Percentiles rank a stretch among this genome's conserved stretches.
Conservation (phyloP, 305 asterid genomes). For the Nicotiana rustica region DNA sequence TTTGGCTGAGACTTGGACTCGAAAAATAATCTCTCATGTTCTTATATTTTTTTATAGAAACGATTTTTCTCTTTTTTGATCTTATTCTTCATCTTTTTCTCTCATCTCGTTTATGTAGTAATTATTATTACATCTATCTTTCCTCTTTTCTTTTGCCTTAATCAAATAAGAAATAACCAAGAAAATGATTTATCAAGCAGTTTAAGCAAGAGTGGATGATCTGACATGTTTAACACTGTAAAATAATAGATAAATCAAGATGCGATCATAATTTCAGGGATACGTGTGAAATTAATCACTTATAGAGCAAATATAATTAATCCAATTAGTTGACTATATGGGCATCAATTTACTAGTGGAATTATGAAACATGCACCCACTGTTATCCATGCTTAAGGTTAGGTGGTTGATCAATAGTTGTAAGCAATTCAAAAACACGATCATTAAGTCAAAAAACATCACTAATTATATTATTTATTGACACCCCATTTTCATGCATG, state of each 20-base stretch:
- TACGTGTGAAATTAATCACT: not conserved
- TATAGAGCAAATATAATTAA: not conserved
- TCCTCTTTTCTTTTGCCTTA: too few relatives aligned
- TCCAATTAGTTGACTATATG: not conserved
- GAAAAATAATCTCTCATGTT: too few relatives aligned
- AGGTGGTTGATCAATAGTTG: slow-evolving; percentile 22
- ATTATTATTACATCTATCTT: too few relatives aligned
- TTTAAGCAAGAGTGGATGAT: too few relatives aligned
- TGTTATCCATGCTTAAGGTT: not conserved
- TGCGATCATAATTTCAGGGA: not conserved
- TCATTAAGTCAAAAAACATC: not conserved
- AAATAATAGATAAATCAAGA: not conserved
- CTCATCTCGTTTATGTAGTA: too few relatives aligned
- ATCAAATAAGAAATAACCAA: too few relatives aligned
- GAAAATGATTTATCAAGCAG: too few relatives aligned
- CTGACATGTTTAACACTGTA: not conserved
- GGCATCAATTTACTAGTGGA: not conserved
- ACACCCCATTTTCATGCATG: not conserved
- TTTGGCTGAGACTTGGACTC: too few relatives aligned
- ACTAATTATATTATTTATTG: not conserved
- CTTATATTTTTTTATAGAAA: too few relatives aligned
- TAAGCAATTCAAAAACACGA: not conserved
- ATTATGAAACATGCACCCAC: not conserved
- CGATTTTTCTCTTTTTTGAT: too few relatives aligned
- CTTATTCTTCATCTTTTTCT: too few relatives aligned